Base-by-base conservation (phyloP, 345 rosid species). In the Pistacia integerrima region DNA sequence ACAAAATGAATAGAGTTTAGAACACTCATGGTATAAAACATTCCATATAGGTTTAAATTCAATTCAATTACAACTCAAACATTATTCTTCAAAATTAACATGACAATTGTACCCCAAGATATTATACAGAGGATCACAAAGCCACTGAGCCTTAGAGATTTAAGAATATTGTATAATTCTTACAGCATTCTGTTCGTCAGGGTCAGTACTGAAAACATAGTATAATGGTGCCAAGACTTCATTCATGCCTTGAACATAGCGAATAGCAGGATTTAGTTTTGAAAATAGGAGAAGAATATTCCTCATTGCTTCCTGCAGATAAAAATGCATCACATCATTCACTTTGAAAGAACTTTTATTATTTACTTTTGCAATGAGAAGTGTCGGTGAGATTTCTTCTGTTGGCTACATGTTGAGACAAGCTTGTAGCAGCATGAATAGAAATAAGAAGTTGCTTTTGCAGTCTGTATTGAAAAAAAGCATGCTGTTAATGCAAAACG, bases 221-320 rank as follows among this genome's bases (percentile, higher is more conserved):
- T 85, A 84, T 70, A 91, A 69, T 61, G 96, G 93, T 14, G 93
- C 92, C 87, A 91, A 81, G 80, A 91, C 93, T 84, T 91, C 96
- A 52, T 91, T 89, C 96, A 89, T 91, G 79, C 96, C 96, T 85
- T 91, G 96, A 30, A 89, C 93, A 79, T 89, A 91, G 51, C 90
- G 82, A 72, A 91, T 89, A 16, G 88, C 93, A 14, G 95, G 95
- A 84, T 91, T 91, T 69, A 91, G 86, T 77, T 91, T 91, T 48
- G 93, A 86, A 74, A 91, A 91, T 49, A 91, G 74, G 64, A 88
- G 88, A 79, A 91, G 96, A 76, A 91, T 82, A 74, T 78, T 85
- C 82, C 87, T 88, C 93, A 91, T 89, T 76, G 93, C 86, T 83
- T 83, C 88, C 96, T 91, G 78, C 51, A 77, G 72, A 67, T 25